phyloP scores from a whole-genome alignment of 257 asterid genomes.

The Fraxinus cuspidata region DNA sequence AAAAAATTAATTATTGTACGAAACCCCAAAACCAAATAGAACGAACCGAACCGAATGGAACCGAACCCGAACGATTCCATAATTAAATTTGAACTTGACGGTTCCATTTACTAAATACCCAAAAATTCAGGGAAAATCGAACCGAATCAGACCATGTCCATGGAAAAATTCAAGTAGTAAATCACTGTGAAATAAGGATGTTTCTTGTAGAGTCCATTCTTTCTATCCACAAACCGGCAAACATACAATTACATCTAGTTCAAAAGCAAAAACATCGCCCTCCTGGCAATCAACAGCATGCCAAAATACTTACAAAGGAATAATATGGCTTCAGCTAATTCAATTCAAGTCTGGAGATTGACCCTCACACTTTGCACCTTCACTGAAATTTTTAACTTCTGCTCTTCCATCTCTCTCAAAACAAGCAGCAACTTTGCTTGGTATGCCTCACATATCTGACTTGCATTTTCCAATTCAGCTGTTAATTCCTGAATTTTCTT shows the following conservation, averaged over 20 bases:
- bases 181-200: not conserved
- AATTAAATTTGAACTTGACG: too few species aligned
- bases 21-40: too few species aligned
- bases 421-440: slow-evolving; percentile 71
- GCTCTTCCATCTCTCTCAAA: slow-evolving; percentile 85
- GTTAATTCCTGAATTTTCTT: slow-evolving; percentile 64
- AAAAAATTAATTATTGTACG: too few species aligned
- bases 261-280: not conserved
- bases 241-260: not conserved
- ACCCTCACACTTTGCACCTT: slow-evolving; percentile 52
- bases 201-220: not conserved
- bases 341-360: not conserved
- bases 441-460: slow-evolving; percentile 73
- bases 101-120: too few species aligned
- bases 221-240: not conserved
- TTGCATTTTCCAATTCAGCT: slow-evolving; percentile 64
- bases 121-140: too few species aligned
- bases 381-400: slow-evolving; percentile 67
- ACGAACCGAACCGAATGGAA: too few species aligned
- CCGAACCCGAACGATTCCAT: too few species aligned
- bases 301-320: not conserved
- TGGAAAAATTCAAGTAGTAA: not conserved
- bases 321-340: not conserved
- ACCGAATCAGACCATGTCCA: too few species aligned
- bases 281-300: not conserved